A percentile compares a stretch with the other conserved stretches of the same genome.
Evolutionary conservation across 2,329 filamentous ascomycete genomes (phyloP).

Genomic region (Ophiocordyceps camponoti-saundersi): DNA sequence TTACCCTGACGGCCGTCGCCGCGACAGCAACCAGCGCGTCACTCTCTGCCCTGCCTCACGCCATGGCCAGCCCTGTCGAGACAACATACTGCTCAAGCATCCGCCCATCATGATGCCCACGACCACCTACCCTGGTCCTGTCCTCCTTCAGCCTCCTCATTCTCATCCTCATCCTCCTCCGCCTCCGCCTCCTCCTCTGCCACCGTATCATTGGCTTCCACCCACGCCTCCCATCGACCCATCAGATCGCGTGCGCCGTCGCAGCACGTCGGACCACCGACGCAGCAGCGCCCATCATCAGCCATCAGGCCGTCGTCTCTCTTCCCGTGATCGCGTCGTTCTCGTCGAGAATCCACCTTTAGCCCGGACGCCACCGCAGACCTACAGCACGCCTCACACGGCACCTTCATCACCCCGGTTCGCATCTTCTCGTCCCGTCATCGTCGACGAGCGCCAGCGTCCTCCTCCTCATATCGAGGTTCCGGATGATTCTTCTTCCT

Average conservation of each 20-base stretch:
- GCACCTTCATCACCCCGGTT: conserved; percentile 20
- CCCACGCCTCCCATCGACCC: conserved; percentile 23
- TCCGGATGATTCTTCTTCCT: conserved; percentile 8
- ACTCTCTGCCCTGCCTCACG: conserved; percentile 22
- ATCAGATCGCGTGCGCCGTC: conserved; percentile 16
- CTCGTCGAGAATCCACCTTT: conserved; percentile 27
- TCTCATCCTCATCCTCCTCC: background rate
- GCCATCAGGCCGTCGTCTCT: background rate
- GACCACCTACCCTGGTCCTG: background rate
- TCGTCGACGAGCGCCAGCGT: conserved; percentile 19
- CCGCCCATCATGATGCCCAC: conserved; percentile 5
- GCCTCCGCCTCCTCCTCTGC: background rate
- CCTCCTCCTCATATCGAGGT: conserved; percentile 20
- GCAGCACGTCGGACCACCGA: conserved; percentile 4
- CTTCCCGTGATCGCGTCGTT: conserved; percentile 21
- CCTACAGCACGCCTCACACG: conserved; percentile 20
- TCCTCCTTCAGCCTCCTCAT: background rate
- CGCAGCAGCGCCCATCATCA: background rate
- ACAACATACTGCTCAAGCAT: conserved; percentile 22
- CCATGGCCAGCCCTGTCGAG: conserved; percentile 22
- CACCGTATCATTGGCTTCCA: conserved; percentile 12
- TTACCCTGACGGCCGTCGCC: conserved; percentile 25
- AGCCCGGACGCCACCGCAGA: conserved; percentile 28
- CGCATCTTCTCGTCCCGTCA: conserved; percentile 13
- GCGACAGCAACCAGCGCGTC: conserved; percentile 14